phyloP scores from a whole-genome alignment of 2,329 filamentous ascomycete species.

The Trichoderma sp. region DNA sequence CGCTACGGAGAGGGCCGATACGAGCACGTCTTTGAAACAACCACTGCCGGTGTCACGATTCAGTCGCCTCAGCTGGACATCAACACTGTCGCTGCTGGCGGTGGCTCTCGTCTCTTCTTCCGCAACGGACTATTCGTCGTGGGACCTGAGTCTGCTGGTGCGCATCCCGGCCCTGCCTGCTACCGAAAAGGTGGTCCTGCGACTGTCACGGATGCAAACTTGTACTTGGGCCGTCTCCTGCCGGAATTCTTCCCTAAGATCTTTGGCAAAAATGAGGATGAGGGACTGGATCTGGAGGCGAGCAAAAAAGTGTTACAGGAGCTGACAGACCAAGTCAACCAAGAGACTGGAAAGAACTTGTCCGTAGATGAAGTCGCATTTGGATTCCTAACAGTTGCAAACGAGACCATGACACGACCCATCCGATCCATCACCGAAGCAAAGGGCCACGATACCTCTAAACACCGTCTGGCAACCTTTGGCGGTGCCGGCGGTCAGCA shows the following conservation, averaged over 20 bases:
- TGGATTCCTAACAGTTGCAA: conserved; percentile 85
- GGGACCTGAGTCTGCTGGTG: conserved; percentile 83
- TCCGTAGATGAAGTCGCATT: conserved; percentile 81
- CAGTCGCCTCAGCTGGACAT: conserved; percentile 91
- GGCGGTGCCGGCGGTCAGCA: conserved; percentile 90
- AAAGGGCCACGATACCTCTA: conserved; percentile 86
- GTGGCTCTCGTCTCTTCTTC: conserved; percentile 82
- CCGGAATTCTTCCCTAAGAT: conserved; percentile 95
- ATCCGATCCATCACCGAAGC: conserved; percentile 90
- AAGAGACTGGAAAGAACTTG: conserved; percentile 69
- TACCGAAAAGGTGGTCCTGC: conserved; percentile 87
- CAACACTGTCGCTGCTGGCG: conserved; percentile 90
- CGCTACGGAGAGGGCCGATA: conserved; percentile 82
- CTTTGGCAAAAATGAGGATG: conserved; percentile 84
- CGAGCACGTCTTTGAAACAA: conserved; percentile 93
- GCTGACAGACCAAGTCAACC: conserved; percentile 74
- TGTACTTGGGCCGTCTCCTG: conserved; percentile 78
- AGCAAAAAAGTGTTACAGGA: conserved; percentile 74
- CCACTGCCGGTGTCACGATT: conserved; percentile 89
- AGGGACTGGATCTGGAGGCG: conserved; percentile 72
- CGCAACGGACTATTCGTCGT: conserved; percentile 87
- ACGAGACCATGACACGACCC: conserved; percentile 87
- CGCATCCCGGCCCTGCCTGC: conserved; percentile 85
- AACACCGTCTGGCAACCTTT: conserved; percentile 87
- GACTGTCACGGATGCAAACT: conserved; percentile 90